Percentiles rank a stretch among this genome's conserved stretches.
Conservation (phyloP, 2,329 filamentous ascomycete genomes). For the Fusarium vanettenii region DNA sequence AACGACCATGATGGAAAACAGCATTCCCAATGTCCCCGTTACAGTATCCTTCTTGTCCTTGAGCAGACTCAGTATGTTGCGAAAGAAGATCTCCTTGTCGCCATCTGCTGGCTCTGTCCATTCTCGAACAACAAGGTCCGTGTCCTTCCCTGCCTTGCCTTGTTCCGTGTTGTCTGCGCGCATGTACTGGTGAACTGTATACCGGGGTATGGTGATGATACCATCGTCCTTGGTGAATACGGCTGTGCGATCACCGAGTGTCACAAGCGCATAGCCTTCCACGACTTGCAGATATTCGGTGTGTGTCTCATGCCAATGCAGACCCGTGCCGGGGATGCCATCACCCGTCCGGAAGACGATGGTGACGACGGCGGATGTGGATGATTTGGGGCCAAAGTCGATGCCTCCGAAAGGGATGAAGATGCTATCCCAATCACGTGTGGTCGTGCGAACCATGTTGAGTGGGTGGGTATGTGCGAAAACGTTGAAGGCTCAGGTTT, state of each 20-base stretch:
- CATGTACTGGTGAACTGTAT: slow-evolving; percentile 32
- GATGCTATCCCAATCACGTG: slow-evolving; percentile 15
- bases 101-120: slow-evolving; percentile 40
- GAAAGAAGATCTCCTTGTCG: slow-evolving; percentile 38
- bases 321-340: slow-evolving; percentile 18
- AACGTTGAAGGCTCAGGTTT: background rate
- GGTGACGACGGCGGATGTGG: slow-evolving; percentile 1
- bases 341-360: slow-evolving; percentile 22
- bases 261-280: slow-evolving; percentile 35
- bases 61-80: slow-evolving; percentile 34
- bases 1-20: slow-evolving; percentile 31
- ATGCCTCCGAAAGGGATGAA: slow-evolving; percentile 19
- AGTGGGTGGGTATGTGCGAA: background rate
- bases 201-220: slow-evolving; percentile 35
- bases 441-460: slow-evolving; percentile 17
- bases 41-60: slow-evolving; percentile 27
- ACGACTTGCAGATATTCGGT: slow-evolving; percentile 34
- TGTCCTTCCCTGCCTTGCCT: slow-evolving; percentile 15
- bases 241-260: slow-evolving; percentile 28
- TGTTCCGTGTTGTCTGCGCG: slow-evolving; percentile 28
- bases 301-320: slow-evolving; percentile 33
- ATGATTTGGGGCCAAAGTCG: slow-evolving; percentile 4
- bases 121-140: slow-evolving; percentile 32
- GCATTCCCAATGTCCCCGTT: slow-evolving; percentile 11
- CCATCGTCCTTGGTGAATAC: slow-evolving; percentile 33